Conservation (phyloP, 306 rosid genomes). For the Cicer cuneatum region DNA sequence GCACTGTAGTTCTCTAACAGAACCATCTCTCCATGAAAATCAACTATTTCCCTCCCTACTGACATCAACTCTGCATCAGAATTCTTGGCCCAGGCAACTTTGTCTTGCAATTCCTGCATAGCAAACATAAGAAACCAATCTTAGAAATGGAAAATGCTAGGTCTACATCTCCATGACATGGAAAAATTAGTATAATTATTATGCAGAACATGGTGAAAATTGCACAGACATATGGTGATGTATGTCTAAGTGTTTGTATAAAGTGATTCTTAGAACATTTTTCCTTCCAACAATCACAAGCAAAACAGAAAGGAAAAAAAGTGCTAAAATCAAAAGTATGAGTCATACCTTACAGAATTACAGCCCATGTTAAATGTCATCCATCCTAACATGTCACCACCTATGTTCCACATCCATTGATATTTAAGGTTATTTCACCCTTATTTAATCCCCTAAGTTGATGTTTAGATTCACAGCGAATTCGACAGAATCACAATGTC, state of each 20-base stretch:
- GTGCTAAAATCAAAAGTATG: background rate
- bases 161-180: background rate
- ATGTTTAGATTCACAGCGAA: background rate
- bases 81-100: slow-evolving; percentile 59
- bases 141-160: background rate
- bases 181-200: background rate
- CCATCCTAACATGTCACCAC: background rate
- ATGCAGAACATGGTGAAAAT: background rate
- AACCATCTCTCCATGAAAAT: slow-evolving; percentile 96
- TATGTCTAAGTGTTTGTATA: background rate
- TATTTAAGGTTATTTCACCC: background rate
- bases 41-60: slow-evolving; percentile 76
- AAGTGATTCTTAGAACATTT: slow-evolving; percentile 7
- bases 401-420: background rate
- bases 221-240: background rate
- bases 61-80: slow-evolving; percentile 64
- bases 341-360: background rate
- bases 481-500: background rate
- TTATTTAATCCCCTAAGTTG: background rate
- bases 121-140: slow-evolving; percentile 21
- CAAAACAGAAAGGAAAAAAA: slow-evolving; percentile 18
- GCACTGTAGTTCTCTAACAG: slow-evolving; percentile 85
- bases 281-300: slow-evolving; percentile 10
- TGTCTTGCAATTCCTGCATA: slow-evolving; percentile 76
- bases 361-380: background rate